A percentile compares a stretch with the other conserved stretches of the same genome.
Evolutionary conservation across 2,329 filamentous ascomycete genomes (phyloP).

Genomic region (Gremmenia infestans): DNA sequence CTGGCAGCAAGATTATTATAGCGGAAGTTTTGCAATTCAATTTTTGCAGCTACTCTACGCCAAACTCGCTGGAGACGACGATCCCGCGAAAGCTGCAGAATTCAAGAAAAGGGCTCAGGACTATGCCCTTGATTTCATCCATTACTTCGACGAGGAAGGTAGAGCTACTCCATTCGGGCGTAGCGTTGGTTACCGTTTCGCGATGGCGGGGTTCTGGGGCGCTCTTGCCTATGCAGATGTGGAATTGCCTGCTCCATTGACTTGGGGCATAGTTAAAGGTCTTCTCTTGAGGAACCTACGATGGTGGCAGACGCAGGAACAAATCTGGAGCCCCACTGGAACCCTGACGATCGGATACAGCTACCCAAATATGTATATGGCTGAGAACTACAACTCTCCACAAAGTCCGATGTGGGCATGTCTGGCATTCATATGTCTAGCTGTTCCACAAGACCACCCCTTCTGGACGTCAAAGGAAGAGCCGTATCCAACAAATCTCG

Average conservation of each 20-base stretch:
- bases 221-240: slow-evolving; percentile 71
- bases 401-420: slow-evolving; percentile 72
- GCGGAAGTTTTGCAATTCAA: slow-evolving; percentile 76
- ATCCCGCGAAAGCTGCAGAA: slow-evolving; percentile 60
- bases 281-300: slow-evolving; percentile 68
- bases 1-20: slow-evolving; percentile 84
- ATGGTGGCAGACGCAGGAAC: slow-evolving; percentile 72
- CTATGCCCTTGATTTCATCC: slow-evolving; percentile 65
- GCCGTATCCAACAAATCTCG: slow-evolving; percentile 46
- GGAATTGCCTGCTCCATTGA: slow-evolving; percentile 65
- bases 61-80: slow-evolving; percentile 62
- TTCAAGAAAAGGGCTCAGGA: slow-evolving; percentile 64
- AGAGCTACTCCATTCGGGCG: slow-evolving; percentile 72
- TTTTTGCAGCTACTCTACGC: slow-evolving; percentile 74
- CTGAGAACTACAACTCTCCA: slow-evolving; percentile 80
- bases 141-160: slow-evolving; percentile 71
- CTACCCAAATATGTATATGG: slow-evolving; percentile 75
- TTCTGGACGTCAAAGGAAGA: slow-evolving; percentile 72
- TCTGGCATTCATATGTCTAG: slow-evolving; percentile 69
- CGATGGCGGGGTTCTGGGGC: slow-evolving; percentile 81
- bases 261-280: slow-evolving; percentile 76
- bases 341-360: slow-evolving; percentile 71
- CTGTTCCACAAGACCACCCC: slow-evolving; percentile 62
- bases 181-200: slow-evolving; percentile 76
- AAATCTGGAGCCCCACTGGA: slow-evolving; percentile 71